phyloP scores from a whole-genome alignment of 805 yeast genomes.

The Yarrowia alimentaria region DNA sequence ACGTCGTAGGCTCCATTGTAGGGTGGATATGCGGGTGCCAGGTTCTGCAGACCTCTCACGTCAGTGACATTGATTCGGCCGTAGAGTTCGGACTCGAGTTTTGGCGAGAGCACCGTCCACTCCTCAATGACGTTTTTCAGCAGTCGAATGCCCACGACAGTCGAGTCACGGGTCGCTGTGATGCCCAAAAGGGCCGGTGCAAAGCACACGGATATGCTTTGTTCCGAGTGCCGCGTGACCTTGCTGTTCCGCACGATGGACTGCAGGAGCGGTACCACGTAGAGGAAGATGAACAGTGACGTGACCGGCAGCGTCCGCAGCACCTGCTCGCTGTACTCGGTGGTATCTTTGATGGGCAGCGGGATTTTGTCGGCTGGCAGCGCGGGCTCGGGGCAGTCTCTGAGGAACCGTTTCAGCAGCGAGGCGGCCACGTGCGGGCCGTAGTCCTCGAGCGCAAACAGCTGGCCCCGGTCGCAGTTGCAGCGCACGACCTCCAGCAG shows the following conservation, averaged over 20 bases:
- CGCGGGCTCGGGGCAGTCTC: slow-evolving; percentile 54
- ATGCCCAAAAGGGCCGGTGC: slow-evolving; percentile 59
- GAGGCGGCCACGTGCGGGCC: slow-evolving; percentile 54
- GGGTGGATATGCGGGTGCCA: slow-evolving; percentile 17
- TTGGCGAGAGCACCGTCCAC: slow-evolving; percentile 45
- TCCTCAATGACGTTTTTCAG: slow-evolving; percentile 52
- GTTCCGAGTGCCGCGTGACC: slow-evolving; percentile 44
- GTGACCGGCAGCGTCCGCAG: slow-evolving; percentile 36
- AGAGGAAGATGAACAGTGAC: slow-evolving; percentile 34
- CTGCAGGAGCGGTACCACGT: slow-evolving; percentile 40
- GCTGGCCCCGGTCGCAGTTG: slow-evolving; percentile 49
- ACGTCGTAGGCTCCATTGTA: slow-evolving; percentile 12
- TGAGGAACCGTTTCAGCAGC: slow-evolving; percentile 46
- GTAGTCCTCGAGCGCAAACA: slow-evolving; percentile 55
- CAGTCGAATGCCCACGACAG: slow-evolving; percentile 54
- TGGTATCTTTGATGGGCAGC: slow-evolving; percentile 55
- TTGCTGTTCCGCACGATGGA: slow-evolving; percentile 43
- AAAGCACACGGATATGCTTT: slow-evolving; percentile 48
- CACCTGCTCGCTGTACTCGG: slow-evolving; percentile 44
- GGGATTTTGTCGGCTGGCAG: slow-evolving; percentile 50
- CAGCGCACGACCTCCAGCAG: slow-evolving; percentile 37
- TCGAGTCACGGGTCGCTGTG: slow-evolving; percentile 46
- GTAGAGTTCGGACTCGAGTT: slow-evolving; percentile 11
- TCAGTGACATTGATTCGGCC: slow-evolving; percentile 19
- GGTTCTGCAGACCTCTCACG: slow-evolving; percentile 5